Evolutionary conservation across 1,284 basidiomycete species (phyloP), one percentile per base, ranked within the genome.

Genomic region (Cutaneotrichosporon spelunceum): DNA sequence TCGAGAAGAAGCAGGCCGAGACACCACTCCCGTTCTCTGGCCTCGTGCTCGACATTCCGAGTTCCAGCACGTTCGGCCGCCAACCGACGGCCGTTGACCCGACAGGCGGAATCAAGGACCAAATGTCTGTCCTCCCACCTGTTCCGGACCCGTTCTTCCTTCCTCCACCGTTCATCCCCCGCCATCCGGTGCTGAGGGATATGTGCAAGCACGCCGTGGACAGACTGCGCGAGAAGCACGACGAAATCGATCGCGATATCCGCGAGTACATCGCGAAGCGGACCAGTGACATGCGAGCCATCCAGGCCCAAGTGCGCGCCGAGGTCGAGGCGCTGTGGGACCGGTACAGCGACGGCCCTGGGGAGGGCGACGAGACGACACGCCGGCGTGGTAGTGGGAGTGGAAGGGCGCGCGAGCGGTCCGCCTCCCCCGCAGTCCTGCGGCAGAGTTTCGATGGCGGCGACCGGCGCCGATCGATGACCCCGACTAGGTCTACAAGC

Each of bases 161-260:
- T 44, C 70, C 79, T 58, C 71, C 80, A 57, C 70, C 76, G 59
- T 77, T 83, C 79, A 76, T 81, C 68, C 74, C 82, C 72, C 60
- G 75, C 67, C 66, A 79, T 62, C 59, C 74, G 52, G 67, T 80
- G 61, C 70, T 79, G 72, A 66, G 74, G 9, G 66, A 70, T 19
- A 68, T 79, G 39, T 77, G 77, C 54, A 65, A 70, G 45, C 33
- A 62, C 23, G 75, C 78, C 0, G 71, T 74, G 5, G 66, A 59
- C 13, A 60, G 66, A 26, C 65, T 79, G 27, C 63, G 64, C 19
- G 70, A 66, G 2, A 45, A 58, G 6, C 75, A 76, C 42, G 57
- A 54, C 14, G 61, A 60, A 34, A 64, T 71, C 3, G 77, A 79
- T 58, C 63, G 66, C 24, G 73, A 78, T n/a, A 72, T 79, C 19